phyloP scores from a whole-genome alignment of 202 grass and related monocot genomes.

The Dendrocalamus latiflorus region DNA sequence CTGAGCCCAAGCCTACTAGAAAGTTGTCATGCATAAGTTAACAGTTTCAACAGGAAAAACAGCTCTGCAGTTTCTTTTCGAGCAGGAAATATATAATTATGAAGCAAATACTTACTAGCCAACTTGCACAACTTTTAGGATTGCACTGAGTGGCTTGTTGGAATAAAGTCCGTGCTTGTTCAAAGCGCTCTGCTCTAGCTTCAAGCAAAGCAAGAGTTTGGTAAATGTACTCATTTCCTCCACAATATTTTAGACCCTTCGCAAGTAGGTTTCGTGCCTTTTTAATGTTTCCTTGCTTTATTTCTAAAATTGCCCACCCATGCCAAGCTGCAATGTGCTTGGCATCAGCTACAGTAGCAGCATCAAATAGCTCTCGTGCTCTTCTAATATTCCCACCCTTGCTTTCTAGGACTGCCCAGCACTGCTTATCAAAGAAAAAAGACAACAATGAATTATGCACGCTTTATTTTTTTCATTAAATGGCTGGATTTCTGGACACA shows the following conservation, averaged over 20 bases:
- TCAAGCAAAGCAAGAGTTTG: constrained; percentile 97
- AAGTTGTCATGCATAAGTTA: constrained; percentile 35
- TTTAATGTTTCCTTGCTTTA: constrained; percentile 91
- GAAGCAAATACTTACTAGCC: constrained; percentile 81
- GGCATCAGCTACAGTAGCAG: constrained; percentile 82
- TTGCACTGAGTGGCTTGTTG: constrained; percentile 83
- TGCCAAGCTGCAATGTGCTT: constrained; percentile 91
- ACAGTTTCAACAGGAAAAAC: not conserved
- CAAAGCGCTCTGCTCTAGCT: constrained; percentile 76
- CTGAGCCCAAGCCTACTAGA: constrained; percentile 93
- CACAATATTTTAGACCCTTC: constrained; percentile 84
- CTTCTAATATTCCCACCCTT: constrained; percentile 72
- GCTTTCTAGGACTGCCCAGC: constrained; percentile 94
- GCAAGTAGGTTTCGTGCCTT: constrained; percentile 86
- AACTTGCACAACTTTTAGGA: constrained; percentile 96
- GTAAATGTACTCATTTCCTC: constrained; percentile 98
- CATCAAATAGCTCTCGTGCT: constrained; percentile 93
- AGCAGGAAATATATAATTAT: constrained; percentile 1
- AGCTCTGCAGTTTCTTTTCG: not conserved
- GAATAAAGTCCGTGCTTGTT: constrained; percentile 75
- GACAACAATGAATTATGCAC: not conserved
- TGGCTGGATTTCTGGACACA: not conserved
- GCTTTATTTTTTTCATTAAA: constrained; percentile 17
- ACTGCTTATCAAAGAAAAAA: constrained; percentile 52
- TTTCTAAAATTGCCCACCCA: constrained; percentile 95